These are phyloP conservation scores for Exophiala calicioides DNA, from an alignment of 2,329 filamentous ascomycete genomes.

Conservation along the genomic window DNA sequence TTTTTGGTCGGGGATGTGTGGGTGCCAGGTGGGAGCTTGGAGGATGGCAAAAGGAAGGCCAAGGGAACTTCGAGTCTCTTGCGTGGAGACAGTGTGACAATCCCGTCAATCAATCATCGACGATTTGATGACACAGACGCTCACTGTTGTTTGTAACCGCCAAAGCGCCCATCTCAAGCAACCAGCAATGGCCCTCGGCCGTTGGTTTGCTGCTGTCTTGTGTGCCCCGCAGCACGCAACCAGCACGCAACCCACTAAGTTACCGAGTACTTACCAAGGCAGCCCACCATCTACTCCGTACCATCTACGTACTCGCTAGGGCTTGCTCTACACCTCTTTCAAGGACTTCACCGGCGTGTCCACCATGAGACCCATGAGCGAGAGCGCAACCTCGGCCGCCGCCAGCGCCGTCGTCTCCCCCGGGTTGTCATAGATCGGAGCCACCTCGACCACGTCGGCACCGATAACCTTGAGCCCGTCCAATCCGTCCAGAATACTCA, in stretches of 20 bases:
- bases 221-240: too few relatives aligned
- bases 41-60: too few relatives aligned
- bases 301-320: not conserved
- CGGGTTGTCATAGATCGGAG: conserved; percentile 57
- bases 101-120: not conserved
- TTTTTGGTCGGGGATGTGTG: too few relatives aligned
- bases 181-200: not conserved
- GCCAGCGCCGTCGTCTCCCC: conserved; percentile 57
- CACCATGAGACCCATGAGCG: conserved; percentile 39
- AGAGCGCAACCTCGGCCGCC: conserved; percentile 57
- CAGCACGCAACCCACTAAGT: too few relatives aligned
- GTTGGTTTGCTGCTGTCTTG: not conserved
- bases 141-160: too few relatives aligned
- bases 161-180: too few relatives aligned
- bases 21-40: too few relatives aligned
- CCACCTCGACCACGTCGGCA: conserved; percentile 59
- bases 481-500: conserved; percentile 56
- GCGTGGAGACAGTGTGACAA: too few relatives aligned
- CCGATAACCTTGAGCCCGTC: conserved; percentile 54
- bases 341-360: conserved; percentile 29
- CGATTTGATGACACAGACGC: not conserved
- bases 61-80: too few relatives aligned
- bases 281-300: not conserved
- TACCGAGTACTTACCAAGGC: too few relatives aligned
- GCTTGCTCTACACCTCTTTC: not conserved